phyloP scores from a whole-genome alignment of 1,284 basidiomycete species.

The Nidula niveotomentosa region DNA sequence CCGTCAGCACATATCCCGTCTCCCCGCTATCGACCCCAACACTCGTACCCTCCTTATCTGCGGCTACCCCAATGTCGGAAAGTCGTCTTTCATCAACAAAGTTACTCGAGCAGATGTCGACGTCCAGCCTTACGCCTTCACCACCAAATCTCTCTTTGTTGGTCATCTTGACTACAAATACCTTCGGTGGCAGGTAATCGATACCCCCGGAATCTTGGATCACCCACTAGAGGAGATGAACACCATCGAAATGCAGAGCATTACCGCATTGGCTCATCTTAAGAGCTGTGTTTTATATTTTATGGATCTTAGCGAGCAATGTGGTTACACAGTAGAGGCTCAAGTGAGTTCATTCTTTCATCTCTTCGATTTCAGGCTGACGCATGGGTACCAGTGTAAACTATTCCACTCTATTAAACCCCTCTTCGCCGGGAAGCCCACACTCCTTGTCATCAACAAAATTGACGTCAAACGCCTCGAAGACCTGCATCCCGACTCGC shows the following conservation, averaged over 20 bases:
- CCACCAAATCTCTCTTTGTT: slow-evolving; percentile 95
- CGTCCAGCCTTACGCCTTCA: slow-evolving; percentile 97
- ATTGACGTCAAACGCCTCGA: slow-evolving; percentile 87
- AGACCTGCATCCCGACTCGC: slow-evolving; percentile 76
- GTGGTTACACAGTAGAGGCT: slow-evolving; percentile 93
- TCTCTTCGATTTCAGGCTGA: too few relatives aligned
- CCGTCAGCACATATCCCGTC: slow-evolving; percentile 94
- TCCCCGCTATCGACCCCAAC: slow-evolving; percentile 94
- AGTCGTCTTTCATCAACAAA: slow-evolving; percentile 98
- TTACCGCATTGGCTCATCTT: slow-evolving; percentile 93
- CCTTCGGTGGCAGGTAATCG: slow-evolving; percentile 96
- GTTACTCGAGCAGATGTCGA: slow-evolving; percentile 97
- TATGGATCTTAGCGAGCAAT: slow-evolving; percentile 97
- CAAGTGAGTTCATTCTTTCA: slow-evolving; percentile 48
- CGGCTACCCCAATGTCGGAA: slow-evolving; percentile 97
- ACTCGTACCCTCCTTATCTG: slow-evolving; percentile 96
- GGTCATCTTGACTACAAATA: slow-evolving; percentile 98
- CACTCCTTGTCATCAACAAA: slow-evolving; percentile 94
- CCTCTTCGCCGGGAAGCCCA: slow-evolving; percentile 90
- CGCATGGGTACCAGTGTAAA: slow-evolving; percentile 66
- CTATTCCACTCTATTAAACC: slow-evolving; percentile 98
- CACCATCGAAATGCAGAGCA: slow-evolving; percentile 99
- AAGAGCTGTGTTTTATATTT: slow-evolving; percentile 94
- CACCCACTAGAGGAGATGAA: slow-evolving; percentile 99
- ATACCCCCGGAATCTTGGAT: slow-evolving; percentile 91